phyloP scores from a whole-genome alignment of 352 stramenopile genomes.

The Phytophthora idaei region DNA sequence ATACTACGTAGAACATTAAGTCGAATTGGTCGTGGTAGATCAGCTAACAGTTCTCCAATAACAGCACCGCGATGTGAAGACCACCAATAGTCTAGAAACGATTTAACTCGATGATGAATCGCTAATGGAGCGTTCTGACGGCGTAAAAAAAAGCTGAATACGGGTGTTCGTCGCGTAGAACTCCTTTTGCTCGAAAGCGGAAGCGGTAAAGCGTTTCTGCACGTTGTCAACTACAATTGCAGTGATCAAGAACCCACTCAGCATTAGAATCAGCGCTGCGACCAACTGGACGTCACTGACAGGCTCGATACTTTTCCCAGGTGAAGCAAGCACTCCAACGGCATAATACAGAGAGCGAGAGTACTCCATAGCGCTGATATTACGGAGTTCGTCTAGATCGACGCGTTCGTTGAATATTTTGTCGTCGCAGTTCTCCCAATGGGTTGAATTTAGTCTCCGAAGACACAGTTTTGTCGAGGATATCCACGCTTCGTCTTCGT shows the following conservation, averaged over 20 bases:
- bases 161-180: conserved; percentile 54
- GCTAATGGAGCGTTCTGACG: conserved; percentile 54
- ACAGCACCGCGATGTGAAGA: conserved; percentile 58
- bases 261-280: conserved; percentile 52
- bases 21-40: conserved; percentile 54
- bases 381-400: conserved; percentile 19
- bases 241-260: conserved; percentile 50
- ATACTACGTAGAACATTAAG: conserved; percentile 55
- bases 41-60: conserved; percentile 49
- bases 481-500: conserved; percentile 42
- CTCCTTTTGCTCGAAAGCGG: conserved; percentile 64
- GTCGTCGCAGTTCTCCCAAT: conserved; percentile 21
- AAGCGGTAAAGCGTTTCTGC: conserved; percentile 60
- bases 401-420: conserved; percentile 4
- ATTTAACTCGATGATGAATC: conserved; percentile 59
- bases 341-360: conserved; percentile 50
- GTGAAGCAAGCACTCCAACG: conserved; percentile 43
- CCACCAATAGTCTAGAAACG: conserved; percentile 78
- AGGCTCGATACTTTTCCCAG: conserved; percentile 54
- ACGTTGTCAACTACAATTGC: conserved; percentile 57
- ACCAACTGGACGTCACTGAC: conserved; percentile 41
- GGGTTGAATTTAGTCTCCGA: conserved; percentile 22
- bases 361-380: conserved; percentile 39
- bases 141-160: conserved; percentile 65
- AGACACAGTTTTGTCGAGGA: conserved; percentile 31